Evolutionary conservation across 495 filamentous ascomycete species (phyloP).

Genomic region (Cryomyces antarcticus): DNA sequence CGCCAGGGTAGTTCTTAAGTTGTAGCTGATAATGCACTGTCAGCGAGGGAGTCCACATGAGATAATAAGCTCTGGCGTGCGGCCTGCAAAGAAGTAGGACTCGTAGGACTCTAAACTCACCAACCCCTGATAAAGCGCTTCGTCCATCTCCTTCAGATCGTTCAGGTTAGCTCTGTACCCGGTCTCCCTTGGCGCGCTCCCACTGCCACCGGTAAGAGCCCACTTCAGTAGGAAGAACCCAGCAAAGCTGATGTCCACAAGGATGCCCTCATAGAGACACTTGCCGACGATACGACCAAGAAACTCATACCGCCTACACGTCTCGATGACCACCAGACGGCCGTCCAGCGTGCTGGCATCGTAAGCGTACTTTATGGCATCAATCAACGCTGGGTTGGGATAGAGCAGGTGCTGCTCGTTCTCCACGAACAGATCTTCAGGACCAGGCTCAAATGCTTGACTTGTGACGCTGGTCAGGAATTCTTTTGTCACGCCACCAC

Average conservation of each 20-base stretch:
- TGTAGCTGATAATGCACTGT: constrained; percentile 11
- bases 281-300: constrained; percentile 84
- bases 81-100: too few relatives aligned
- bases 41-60: too few relatives aligned
- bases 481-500: constrained; percentile 93
- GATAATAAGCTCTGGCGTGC: too few relatives aligned
- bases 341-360: constrained; percentile 34
- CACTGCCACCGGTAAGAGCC: constrained; percentile 50
- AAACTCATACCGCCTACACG: constrained; percentile 73
- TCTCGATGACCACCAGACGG: constrained; percentile 31
- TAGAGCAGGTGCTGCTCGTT: constrained; percentile 83
- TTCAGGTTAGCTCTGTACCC: constrained; percentile 78
- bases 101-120: constrained; percentile 10
- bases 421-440: constrained; percentile 45
- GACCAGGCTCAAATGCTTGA: constrained; percentile 52
- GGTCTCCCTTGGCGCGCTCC: constrained; percentile 39
- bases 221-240: constrained; percentile 94
- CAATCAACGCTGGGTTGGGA: constrained; percentile 64
- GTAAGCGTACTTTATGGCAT: constrained; percentile 32
- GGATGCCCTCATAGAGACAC: constrained; percentile 92
- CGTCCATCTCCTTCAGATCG: constrained; percentile 81
- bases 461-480: constrained; percentile 81
- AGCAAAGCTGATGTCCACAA: constrained; percentile 85
- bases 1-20: constrained; percentile 19
- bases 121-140: constrained; percentile 81